phyloP scores from a whole-genome alignment of 257 asterid species.

The Thymus mandschuricus region DNA sequence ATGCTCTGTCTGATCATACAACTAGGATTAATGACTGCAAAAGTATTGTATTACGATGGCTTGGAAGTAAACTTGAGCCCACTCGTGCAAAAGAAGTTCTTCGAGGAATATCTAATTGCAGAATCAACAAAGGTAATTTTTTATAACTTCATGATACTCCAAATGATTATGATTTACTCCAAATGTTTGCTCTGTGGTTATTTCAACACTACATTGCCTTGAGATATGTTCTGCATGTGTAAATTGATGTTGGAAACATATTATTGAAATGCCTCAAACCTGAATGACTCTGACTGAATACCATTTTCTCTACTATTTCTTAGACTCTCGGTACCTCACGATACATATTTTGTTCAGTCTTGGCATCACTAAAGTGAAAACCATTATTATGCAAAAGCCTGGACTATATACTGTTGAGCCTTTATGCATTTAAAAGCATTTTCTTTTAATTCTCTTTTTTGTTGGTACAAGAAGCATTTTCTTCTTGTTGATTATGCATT shows the following conservation, averaged over 20 bases:
- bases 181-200: not conserved
- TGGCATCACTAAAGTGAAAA: slow-evolving; percentile 12
- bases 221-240: not conserved
- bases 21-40: slow-evolving; percentile 75
- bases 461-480: no score
- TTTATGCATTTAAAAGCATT: not conserved
- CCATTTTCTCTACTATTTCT: not conserved
- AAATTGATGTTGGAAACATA: slow-evolving; percentile 7
- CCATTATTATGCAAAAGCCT: not conserved
- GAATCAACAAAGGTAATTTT: slow-evolving; percentile 80
- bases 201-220: slow-evolving; percentile 1
- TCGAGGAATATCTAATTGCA: slow-evolving; percentile 89
- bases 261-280: slow-evolving; percentile 12
- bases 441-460: not conserved
- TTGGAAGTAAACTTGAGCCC: slow-evolving; percentile 89
- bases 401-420: not conserved
- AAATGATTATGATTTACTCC: not conserved
- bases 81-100: slow-evolving; percentile 83
- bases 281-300: not conserved
- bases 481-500: no score
- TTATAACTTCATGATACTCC: slow-evolving; percentile 1
- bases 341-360: slow-evolving; percentile 1
- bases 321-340: not conserved
- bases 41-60: slow-evolving; percentile 80
- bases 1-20: slow-evolving; percentile 64